A percentile compares a stretch with the other conserved stretches of the same genome.
Conservation (phyloP, 2,329 filamentous ascomycete genomes). For the Metarhizium anisopliae region DNA sequence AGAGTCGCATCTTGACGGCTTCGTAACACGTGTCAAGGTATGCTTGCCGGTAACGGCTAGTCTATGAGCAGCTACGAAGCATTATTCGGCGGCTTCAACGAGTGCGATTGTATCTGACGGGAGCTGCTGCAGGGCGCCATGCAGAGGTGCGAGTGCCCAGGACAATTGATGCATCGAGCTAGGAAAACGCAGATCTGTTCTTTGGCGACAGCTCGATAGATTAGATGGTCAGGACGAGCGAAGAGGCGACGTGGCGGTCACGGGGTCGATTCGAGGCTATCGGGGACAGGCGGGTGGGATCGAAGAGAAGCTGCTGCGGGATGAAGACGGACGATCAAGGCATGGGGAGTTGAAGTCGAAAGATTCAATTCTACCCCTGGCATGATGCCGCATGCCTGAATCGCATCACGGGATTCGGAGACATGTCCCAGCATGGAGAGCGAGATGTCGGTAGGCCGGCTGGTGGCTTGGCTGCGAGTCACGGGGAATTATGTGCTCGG, state of each 20-base stretch:
- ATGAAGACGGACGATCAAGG: neutral
- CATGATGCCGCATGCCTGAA: neutral
- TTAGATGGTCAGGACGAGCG: neutral
- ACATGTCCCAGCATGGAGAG: neutral
- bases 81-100: constrained; percentile 1
- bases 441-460: neutral
- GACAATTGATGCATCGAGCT: no score
- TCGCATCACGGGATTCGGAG: neutral
- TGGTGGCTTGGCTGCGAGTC: neutral
- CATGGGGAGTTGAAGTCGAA: neutral
- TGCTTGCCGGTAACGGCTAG: neutral
- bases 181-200: no score
- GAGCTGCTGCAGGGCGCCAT: neutral
- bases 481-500: neutral
- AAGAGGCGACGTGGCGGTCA: no score
- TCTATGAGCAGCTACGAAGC: neutral
- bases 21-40: neutral
- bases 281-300: no score
- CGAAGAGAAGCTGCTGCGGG: no score
- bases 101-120: neutral
- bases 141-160: neutral
- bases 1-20: constrained; percentile 59
- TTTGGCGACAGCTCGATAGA: no score
- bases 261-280: no score
- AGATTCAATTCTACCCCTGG: neutral